Conservation (phyloP, 1,284 basidiomycete species). For the Boletellus deceptivus region DNA sequence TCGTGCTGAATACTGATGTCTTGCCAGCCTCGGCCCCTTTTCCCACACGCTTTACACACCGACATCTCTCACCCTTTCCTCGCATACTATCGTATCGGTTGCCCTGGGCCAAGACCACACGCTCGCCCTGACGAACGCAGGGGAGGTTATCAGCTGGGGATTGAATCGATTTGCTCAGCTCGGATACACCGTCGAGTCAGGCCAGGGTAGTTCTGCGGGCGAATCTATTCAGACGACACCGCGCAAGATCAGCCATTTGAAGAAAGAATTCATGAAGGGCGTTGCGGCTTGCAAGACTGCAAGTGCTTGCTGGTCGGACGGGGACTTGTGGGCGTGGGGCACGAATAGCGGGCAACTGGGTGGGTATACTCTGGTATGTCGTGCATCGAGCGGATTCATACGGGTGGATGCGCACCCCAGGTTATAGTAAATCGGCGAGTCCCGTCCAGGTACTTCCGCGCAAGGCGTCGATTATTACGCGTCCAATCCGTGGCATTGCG, state of each 20-base stretch:
- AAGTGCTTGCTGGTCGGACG: slow-evolving; percentile 87
- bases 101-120: slow-evolving; percentile 96
- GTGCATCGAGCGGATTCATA: background rate
- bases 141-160: slow-evolving; percentile 91
- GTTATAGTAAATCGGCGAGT: slow-evolving; percentile 73
- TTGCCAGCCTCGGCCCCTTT: slow-evolving; percentile 63
- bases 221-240: slow-evolving; percentile 76
- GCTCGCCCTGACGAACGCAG: slow-evolving; percentile 74
- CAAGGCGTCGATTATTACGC: slow-evolving; percentile 76
- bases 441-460: slow-evolving; percentile 81
- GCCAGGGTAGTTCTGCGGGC: slow-evolving; percentile 36
- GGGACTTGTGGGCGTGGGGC: slow-evolving; percentile 94
- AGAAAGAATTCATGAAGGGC: slow-evolving; percentile 79
- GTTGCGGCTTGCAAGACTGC: slow-evolving; percentile 87
- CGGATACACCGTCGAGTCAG: slow-evolving; percentile 80
- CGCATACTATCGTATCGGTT: slow-evolving; percentile 56
- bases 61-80: slow-evolving; percentile 54
- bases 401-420: slow-evolving; percentile 42
- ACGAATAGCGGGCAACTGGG: slow-evolving; percentile 94
- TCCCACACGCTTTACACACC: slow-evolving; percentile 81
- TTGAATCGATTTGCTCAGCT: slow-evolving; percentile 85
- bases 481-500: slow-evolving; percentile 67
- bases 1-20: slow-evolving; percentile 6
- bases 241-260: slow-evolving; percentile 76
- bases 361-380: slow-evolving; percentile 26